Conservation (phyloP, 2,329 filamentous ascomycete genomes). For the Alternaria hordeiaustralica region DNA sequence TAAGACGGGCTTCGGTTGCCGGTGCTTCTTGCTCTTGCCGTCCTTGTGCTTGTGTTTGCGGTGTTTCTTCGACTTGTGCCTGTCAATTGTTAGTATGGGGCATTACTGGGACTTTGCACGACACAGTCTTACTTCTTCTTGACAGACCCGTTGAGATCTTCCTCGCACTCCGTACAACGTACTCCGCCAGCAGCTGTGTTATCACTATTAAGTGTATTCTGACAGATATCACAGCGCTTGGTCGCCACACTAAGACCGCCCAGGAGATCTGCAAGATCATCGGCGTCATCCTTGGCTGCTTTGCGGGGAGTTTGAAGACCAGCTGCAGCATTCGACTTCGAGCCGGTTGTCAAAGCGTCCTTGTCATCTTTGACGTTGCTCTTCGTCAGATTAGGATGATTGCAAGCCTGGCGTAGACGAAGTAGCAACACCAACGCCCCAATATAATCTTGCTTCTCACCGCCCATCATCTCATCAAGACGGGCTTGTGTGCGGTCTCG, state of each 20-base stretch:
- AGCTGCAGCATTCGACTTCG: conserved; percentile 50
- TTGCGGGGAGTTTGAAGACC: conserved; percentile 45
- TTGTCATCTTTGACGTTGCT: conserved; percentile 86
- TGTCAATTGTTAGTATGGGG: conserved; percentile 41
- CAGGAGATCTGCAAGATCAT: conserved; percentile 85
- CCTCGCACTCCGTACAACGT: conserved; percentile 76
- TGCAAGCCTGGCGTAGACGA: conserved; percentile 89
- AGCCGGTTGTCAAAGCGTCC: conserved; percentile 76
- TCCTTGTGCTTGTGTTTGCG: conserved; percentile 49
- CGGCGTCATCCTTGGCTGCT: conserved; percentile 68
- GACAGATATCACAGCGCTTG: conserved; percentile 85
- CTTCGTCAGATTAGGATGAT: conserved; percentile 88
- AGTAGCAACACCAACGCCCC: conserved; percentile 92
- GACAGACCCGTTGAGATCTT: conserved; percentile 67
- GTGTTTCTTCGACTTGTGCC: conserved; percentile 52
- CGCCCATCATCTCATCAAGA: conserved; percentile 86
- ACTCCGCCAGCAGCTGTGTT: conserved; percentile 62
- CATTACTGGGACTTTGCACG: conserved; percentile 20
- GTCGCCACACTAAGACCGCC: conserved; percentile 79
- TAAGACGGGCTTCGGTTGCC: conserved; percentile 29
- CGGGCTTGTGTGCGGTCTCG: conserved; percentile 85
- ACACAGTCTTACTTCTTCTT: conserved; percentile 50
- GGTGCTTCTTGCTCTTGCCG: conserved; percentile 41
- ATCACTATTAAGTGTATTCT: conserved; percentile 67
- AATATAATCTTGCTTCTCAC: conserved; percentile 82